phyloP scores from a whole-genome alignment of 768 basidiomycete genomes.

The Leccinum rimulosum region DNA sequence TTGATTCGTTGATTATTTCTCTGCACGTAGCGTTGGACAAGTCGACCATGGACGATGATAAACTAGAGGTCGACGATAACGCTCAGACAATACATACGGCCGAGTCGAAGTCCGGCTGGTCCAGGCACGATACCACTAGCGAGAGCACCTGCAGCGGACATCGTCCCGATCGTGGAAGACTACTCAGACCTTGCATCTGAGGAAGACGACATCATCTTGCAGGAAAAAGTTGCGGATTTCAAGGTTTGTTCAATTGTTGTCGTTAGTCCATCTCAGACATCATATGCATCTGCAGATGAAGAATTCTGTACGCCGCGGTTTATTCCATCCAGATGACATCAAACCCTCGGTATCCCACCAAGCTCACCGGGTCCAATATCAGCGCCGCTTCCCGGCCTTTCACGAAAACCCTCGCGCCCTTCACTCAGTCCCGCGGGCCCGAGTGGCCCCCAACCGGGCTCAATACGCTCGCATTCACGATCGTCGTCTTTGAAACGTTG shows the following conservation, averaged over 20 bases:
- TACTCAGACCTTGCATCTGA: constrained; percentile 86
- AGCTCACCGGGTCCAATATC: constrained; percentile 59
- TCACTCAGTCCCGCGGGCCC: constrained; percentile 45
- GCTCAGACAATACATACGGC: constrained; percentile 69
- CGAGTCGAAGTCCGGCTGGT: constrained; percentile 64
- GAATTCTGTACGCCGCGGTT: constrained; percentile 66
- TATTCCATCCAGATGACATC: constrained; percentile 90
- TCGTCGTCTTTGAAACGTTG: constrained; percentile 51
- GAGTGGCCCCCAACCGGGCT: constrained; percentile 32
- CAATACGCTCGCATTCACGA: constrained; percentile 48
- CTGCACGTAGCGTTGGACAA: constrained; percentile 57
- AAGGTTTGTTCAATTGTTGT: constrained; percentile 47
- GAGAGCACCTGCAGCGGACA: constrained; percentile 58
- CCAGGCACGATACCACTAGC: constrained; percentile 52
- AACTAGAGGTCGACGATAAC: constrained; percentile 61
- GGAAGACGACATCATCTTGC: constrained; percentile 67
- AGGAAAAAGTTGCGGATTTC: constrained; percentile 81
- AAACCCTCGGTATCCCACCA: constrained; percentile 60
- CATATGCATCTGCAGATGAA: constrained; percentile 49
- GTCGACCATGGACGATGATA: constrained; percentile 54
- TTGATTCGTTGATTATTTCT: background rate
- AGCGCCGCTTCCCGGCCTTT: constrained; percentile 60
- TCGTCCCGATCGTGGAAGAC: constrained; percentile 78
- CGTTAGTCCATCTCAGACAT: background rate
- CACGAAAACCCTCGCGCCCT: constrained; percentile 52